A percentile compares a stretch with the other conserved stretches of the same genome.
Evolutionary conservation across 148 eudicot species (phyloP).

Genomic region (Vaccinium myrtillus): DNA sequence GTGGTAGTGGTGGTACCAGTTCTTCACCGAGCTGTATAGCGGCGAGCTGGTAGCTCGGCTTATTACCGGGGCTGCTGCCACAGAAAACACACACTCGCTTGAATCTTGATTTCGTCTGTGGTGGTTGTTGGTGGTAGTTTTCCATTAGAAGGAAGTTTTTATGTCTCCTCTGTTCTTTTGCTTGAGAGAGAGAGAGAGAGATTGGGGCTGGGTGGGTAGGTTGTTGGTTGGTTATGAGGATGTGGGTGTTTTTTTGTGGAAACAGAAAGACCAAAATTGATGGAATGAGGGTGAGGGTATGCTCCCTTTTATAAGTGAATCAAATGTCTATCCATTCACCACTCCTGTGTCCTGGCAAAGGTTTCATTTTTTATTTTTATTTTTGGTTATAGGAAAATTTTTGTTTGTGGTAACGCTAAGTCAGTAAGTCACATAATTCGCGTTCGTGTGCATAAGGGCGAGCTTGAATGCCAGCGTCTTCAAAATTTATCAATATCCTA

Average conservation of each 20-base stretch:
- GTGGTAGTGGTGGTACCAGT: constrained; percentile 37
- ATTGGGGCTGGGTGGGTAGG: not conserved
- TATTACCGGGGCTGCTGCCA: constrained; percentile 87
- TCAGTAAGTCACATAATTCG: no score
- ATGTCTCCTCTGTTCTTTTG: not conserved
- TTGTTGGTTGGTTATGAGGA: not conserved
- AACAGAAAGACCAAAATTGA: not conserved
- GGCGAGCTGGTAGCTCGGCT: constrained; percentile 68
- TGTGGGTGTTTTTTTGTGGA: not conserved
- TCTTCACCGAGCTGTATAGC: constrained; percentile 72
- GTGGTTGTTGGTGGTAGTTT: not conserved
- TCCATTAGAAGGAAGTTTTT: not conserved
- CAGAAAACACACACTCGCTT: constrained; percentile 86
- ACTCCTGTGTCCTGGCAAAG: no score
- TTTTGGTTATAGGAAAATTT: no score
- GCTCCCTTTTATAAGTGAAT: not conserved
- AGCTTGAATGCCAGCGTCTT: no score
- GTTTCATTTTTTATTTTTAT: no score
- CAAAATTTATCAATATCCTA: no score
- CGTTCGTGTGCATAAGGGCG: no score
- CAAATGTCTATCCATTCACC: no score
- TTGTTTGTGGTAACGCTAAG: no score
- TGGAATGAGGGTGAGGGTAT: not conserved
- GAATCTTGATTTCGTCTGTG: constrained; percentile 39
- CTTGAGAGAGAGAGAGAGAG: not conserved